Evolutionary conservation across 768 basidiomycete genomes (phyloP).

Genomic region (Rhodotorula sphaerocarpa): DNA sequence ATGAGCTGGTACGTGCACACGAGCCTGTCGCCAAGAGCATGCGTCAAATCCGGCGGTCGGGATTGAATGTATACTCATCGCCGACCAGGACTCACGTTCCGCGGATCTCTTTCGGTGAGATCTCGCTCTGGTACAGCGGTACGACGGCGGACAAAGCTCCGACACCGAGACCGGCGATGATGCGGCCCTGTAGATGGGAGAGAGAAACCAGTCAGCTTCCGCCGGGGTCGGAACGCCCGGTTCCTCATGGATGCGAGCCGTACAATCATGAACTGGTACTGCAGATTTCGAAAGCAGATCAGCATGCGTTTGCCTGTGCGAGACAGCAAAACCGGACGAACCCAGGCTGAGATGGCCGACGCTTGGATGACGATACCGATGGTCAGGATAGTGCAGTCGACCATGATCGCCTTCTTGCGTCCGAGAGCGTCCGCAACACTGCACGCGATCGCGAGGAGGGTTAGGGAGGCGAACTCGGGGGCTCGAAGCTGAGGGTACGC

Average conservation of each 20-base stretch:
- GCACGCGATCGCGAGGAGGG: background rate
- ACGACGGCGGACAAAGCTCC: slow-evolving; percentile 62
- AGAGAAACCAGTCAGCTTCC: background rate
- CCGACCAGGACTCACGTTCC: slow-evolving; percentile 47
- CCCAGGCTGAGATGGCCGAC: slow-evolving; percentile 51
- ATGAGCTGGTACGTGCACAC: slow-evolving; percentile 48
- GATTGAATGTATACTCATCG: too few relatives aligned
- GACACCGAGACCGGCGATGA: slow-evolving; percentile 60
- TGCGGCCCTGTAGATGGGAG: slow-evolving; percentile 39
- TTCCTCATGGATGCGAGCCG: background rate
- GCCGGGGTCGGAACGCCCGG: background rate
- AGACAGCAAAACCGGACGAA: slow-evolving; percentile 26
- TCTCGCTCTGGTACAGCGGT: slow-evolving; percentile 67
- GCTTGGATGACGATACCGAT: slow-evolving; percentile 57
- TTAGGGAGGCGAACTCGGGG: too few relatives aligned
- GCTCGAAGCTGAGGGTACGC: slow-evolving; percentile 45
- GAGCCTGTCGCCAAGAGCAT: background rate
- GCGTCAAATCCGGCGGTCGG: background rate
- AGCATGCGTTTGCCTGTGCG: too few relatives aligned
- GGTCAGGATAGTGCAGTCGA: slow-evolving; percentile 54
- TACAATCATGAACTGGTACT: slow-evolving; percentile 5
- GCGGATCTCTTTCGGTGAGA: slow-evolving; percentile 62
- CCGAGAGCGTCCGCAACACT: slow-evolving; percentile 61
- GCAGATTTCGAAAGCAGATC: too few relatives aligned
- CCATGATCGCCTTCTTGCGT: slow-evolving; percentile 57